Conservation (phyloP, 2,329 filamentous ascomycete genomes). For the Neopestalotiopsis rosae region DNA sequence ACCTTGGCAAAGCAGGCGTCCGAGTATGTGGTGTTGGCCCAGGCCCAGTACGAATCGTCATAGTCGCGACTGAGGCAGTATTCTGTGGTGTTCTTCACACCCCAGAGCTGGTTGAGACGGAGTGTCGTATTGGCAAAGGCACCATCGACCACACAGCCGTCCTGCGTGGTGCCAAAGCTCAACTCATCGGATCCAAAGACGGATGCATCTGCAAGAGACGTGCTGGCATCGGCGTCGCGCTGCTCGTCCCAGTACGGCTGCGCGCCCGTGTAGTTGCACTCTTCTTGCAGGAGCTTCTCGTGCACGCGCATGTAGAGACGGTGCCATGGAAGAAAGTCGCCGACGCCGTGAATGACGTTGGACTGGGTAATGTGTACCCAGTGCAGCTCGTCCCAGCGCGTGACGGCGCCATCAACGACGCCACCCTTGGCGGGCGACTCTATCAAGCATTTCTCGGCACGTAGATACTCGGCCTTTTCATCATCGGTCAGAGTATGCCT, state of each 20-base stretch:
- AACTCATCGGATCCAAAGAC: conserved; percentile 13
- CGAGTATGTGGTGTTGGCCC: conserved; percentile 12
- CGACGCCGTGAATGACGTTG: conserved; percentile 34
- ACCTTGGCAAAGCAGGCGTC: conserved; percentile 15
- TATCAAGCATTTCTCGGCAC: conserved; percentile 39
- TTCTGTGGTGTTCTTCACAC: background rate
- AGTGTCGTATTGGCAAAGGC: conserved; percentile 10
- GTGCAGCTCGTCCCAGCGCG: conserved; percentile 39
- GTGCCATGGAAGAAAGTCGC: conserved; percentile 18
- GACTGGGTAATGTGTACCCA: conserved; percentile 36
- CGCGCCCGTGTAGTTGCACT: conserved; percentile 18
- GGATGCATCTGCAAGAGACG: conserved; percentile 38
- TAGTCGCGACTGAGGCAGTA: background rate
- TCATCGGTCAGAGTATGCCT: conserved; percentile 18
- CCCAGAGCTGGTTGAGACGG: background rate
- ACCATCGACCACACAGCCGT: background rate
- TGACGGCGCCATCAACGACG: conserved; percentile 27
- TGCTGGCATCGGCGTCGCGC: background rate
- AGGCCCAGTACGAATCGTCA: background rate
- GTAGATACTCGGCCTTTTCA: conserved; percentile 37
- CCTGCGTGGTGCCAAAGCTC: background rate
- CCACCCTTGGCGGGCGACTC: conserved; percentile 25
- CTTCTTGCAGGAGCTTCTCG: conserved; percentile 15
- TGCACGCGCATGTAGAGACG: conserved; percentile 12
- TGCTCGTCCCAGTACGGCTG: conserved; percentile 16